Percentiles rank a stretch among this genome's conserved stretches.
Conservation (phyloP, 2,329 filamentous ascomycete species). For the Daldinia eschscholtzii region DNA sequence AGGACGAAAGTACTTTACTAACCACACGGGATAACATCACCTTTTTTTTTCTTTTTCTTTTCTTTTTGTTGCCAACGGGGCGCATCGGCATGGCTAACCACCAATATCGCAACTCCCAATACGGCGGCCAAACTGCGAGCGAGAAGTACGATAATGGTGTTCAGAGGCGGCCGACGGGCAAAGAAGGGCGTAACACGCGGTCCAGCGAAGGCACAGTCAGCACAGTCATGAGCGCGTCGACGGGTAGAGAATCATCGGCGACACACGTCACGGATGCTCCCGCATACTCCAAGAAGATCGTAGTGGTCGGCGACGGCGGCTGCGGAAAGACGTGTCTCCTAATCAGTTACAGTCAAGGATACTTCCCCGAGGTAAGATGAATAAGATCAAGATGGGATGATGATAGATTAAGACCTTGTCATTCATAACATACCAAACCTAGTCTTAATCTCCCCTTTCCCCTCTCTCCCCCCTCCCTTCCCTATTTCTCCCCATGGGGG, state of each 20-base stretch:
- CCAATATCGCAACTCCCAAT: slow-evolving; percentile 68
- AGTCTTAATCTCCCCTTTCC: slow-evolving; percentile 3
- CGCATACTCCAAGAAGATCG: slow-evolving; percentile 98
- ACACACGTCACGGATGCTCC: slow-evolving; percentile 92
- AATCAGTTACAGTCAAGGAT: slow-evolving; percentile 98
- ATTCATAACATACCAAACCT: background rate
- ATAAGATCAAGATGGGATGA: background rate
- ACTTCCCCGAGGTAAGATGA: slow-evolving; percentile 92
- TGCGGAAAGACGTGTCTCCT: slow-evolving; percentile 98
- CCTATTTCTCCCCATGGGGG: slow-evolving; percentile 1
- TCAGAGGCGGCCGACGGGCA: slow-evolving; percentile 54
- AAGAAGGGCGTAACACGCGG: slow-evolving; percentile 67
- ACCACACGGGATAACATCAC: background rate
- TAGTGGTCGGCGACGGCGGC: slow-evolving; percentile 96
- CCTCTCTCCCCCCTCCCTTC: background rate
- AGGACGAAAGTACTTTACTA: background rate
- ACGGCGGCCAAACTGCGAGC: slow-evolving; percentile 53
- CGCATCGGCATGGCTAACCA: slow-evolving; percentile 62
- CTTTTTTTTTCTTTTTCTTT: no score
- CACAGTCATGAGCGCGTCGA: slow-evolving; percentile 82
- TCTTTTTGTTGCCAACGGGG: background rate
- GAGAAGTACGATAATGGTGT: slow-evolving; percentile 58
- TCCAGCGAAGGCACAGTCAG: slow-evolving; percentile 92
- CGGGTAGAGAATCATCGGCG: slow-evolving; percentile 79
- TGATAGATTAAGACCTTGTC: background rate